These are phyloP conservation scores for Phaeoacremonium minimum DNA, from an alignment of 2,329 filamentous ascomycete species.

Conservation along the genomic window DNA sequence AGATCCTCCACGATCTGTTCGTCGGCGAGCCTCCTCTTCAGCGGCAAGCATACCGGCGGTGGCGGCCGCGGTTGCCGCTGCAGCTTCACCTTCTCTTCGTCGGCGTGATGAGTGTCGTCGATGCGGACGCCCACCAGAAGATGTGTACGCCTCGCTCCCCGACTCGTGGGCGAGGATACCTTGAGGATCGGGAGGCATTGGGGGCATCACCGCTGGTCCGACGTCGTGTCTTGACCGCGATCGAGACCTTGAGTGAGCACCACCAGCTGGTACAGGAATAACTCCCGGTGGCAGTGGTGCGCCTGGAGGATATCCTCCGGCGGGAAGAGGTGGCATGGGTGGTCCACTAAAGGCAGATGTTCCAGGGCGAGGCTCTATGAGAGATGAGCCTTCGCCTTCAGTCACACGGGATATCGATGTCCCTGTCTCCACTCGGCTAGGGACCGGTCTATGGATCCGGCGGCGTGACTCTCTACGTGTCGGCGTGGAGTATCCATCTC, in stretches of 20 bases:
- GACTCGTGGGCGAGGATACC: constrained; percentile 37
- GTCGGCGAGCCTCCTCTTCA: constrained; percentile 35
- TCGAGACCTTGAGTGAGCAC: constrained; percentile 20
- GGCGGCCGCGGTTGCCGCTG: constrained; percentile 42
- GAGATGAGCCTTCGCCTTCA: constrained; percentile 15
- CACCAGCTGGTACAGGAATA: constrained; percentile 6
- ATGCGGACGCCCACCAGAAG: constrained; percentile 32
- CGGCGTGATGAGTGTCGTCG: constrained; percentile 41
- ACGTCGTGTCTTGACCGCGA: constrained; percentile 33
- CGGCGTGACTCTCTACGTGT: constrained; percentile 31
- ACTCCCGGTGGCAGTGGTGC: constrained; percentile 18
- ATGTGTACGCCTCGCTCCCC: constrained; percentile 37
- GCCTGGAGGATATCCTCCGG: constrained; percentile 24
- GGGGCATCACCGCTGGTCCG: constrained; percentile 41
- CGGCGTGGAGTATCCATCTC: constrained; percentile 57
- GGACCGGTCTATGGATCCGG: constrained; percentile 1
- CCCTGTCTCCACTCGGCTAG: constrained; percentile 5
- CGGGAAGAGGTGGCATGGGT: constrained; percentile 16
- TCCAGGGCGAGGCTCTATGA: constrained; percentile 11
- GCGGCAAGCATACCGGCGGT: constrained; percentile 43
- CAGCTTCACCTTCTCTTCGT: constrained; percentile 37
- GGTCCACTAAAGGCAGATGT: constrained; percentile 10
- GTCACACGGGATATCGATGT: constrained; percentile 14
- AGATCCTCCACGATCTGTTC: constrained; percentile 25
- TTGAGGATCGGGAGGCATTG: constrained; percentile 48